Evolutionary conservation across 1,139 yeast genomes (phyloP).

Genomic region (Tardiomyces blankii): DNA sequence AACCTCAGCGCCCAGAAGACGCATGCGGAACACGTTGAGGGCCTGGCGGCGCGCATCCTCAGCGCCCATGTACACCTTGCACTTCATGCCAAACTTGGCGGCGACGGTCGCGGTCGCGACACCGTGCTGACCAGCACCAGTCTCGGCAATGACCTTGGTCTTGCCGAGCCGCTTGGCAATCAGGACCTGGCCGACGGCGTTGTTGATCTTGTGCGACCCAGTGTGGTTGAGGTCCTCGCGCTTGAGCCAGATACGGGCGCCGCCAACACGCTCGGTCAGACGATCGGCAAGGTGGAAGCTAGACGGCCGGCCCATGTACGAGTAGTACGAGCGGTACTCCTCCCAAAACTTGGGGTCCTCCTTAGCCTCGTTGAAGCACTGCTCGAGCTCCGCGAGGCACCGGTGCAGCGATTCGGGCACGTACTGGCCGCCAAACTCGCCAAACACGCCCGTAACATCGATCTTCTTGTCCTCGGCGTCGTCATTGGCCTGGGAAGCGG

Average conservation of each 20-base stretch:
- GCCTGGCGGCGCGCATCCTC: slow-evolving; percentile 99
- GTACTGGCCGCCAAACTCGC: slow-evolving; percentile 96
- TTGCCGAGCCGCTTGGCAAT: slow-evolving; percentile 90
- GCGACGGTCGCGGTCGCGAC: slow-evolving; percentile 99
- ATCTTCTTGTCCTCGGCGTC: slow-evolving; percentile 9
- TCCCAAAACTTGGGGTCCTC: slow-evolving; percentile 91
- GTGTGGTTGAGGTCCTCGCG: slow-evolving; percentile 98
- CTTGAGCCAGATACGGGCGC: slow-evolving; percentile 96
- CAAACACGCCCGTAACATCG: slow-evolving; percentile 34
- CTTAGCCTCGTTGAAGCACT: slow-evolving; percentile 74
- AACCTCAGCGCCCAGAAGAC: slow-evolving; percentile 90
- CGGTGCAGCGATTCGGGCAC: slow-evolving; percentile 95
- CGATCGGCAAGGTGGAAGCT: slow-evolving; percentile 85
- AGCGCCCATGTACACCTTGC: slow-evolving; percentile 98
- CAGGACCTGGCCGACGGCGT: slow-evolving; percentile 89
- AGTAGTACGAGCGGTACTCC: slow-evolving; percentile 72
- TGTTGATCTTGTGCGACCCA: slow-evolving; percentile 95
- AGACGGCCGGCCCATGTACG: slow-evolving; percentile 95
- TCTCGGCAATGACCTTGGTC: slow-evolving; percentile 86
- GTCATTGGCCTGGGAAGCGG: slow-evolving; percentile 15
- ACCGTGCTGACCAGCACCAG: slow-evolving; percentile 99
- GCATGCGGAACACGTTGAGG: slow-evolving; percentile 92
- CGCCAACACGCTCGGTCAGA: slow-evolving; percentile 81
- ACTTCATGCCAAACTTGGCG: slow-evolving; percentile 91
- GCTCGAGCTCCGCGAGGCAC: slow-evolving; percentile 80